These are phyloP conservation scores for Pseudofabraea citricarpa DNA, from an alignment of 2,329 filamentous ascomycete genomes.

Conservation along the genomic window DNA sequence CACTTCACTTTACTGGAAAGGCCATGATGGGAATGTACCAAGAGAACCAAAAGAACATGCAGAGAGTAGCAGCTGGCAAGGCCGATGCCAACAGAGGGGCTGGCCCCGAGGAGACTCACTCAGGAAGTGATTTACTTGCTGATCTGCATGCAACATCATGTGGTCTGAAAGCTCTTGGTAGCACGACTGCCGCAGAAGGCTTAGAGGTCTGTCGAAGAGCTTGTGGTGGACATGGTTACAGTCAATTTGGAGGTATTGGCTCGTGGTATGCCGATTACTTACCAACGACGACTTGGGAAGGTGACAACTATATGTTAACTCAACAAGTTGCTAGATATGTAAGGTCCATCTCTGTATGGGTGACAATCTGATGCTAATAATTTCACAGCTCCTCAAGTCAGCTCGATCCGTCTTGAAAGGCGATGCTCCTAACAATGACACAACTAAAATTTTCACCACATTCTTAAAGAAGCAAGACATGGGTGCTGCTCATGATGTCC, in stretches of 20 bases:
- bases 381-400: slow-evolving; percentile 60
- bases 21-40: slow-evolving; percentile 71
- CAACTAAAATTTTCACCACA: slow-evolving; percentile 57
- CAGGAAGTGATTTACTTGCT: slow-evolving; percentile 63
- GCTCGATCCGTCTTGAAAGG: slow-evolving; percentile 65
- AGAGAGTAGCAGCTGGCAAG: slow-evolving; percentile 32
- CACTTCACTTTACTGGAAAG: slow-evolving; percentile 74
- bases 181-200: slow-evolving; percentile 68
- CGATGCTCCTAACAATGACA: slow-evolving; percentile 62
- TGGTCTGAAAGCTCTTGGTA: slow-evolving; percentile 69
- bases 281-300: slow-evolving; percentile 57
- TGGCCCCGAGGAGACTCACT: slow-evolving; percentile 62
- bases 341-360: slow-evolving; percentile 22
- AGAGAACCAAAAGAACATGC: slow-evolving; percentile 66
- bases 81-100: slow-evolving; percentile 45
- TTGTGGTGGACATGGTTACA: slow-evolving; percentile 75
- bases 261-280: slow-evolving; percentile 72
- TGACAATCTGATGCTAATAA: slow-evolving; percentile 1
- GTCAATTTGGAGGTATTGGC: slow-evolving; percentile 70
- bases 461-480: slow-evolving; percentile 64
- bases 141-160: slow-evolving; percentile 75
- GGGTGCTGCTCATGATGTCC: slow-evolving; percentile 69
- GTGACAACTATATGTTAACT: slow-evolving; percentile 79
- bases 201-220: slow-evolving; percentile 71
- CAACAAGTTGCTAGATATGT: slow-evolving; percentile 73